phyloP scores from a whole-genome alignment of 768 basidiomycete species.

The Lanmaoa pseudosensibilis region DNA sequence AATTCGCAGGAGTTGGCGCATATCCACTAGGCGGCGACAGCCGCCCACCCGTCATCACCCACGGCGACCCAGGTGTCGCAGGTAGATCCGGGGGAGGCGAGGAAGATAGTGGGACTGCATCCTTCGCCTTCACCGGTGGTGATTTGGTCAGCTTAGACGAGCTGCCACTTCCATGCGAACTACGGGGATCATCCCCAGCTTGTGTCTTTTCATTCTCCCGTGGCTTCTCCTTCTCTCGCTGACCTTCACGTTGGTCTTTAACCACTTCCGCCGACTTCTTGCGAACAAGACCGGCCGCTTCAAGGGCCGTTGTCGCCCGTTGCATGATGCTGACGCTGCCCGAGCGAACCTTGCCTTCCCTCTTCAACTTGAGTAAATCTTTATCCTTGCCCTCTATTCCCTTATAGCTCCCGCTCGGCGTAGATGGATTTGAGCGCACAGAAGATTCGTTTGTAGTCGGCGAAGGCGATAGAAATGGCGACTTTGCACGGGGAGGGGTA shows the following conservation, averaged over 20 bases:
- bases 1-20: slow-evolving; percentile 50
- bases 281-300: slow-evolving; percentile 79
- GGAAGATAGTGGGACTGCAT: slow-evolving; percentile 44
- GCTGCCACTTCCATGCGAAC: slow-evolving; percentile 62
- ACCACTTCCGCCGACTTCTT: slow-evolving; percentile 81
- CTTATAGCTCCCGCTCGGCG: slow-evolving; percentile 63
- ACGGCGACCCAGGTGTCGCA: slow-evolving; percentile 61
- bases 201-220: slow-evolving; percentile 43
- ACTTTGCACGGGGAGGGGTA: slow-evolving; percentile 51
- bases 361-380: slow-evolving; percentile 48
- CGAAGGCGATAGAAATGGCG: slow-evolving; percentile 60
- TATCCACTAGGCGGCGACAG: slow-evolving; percentile 38
- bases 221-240: slow-evolving; percentile 42
- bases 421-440: slow-evolving; percentile 62
- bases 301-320: slow-evolving; percentile 86
- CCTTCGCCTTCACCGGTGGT: slow-evolving; percentile 57
- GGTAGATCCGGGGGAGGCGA: slow-evolving; percentile 48
- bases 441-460: slow-evolving; percentile 51
- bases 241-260: slow-evolving; percentile 56
- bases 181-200: slow-evolving; percentile 58
- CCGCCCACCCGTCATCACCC: slow-evolving; percentile 59
- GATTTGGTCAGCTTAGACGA: slow-evolving; percentile 66
- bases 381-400: slow-evolving; percentile 49
- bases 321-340: slow-evolving; percentile 97
- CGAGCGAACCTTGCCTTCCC: slow-evolving; percentile 63